Percentiles rank a stretch among this genome's conserved stretches.
These are phyloP conservation scores for Laguncularia racemosa DNA, from an alignment of 345 rosid species.

Conservation along the genomic window DNA sequence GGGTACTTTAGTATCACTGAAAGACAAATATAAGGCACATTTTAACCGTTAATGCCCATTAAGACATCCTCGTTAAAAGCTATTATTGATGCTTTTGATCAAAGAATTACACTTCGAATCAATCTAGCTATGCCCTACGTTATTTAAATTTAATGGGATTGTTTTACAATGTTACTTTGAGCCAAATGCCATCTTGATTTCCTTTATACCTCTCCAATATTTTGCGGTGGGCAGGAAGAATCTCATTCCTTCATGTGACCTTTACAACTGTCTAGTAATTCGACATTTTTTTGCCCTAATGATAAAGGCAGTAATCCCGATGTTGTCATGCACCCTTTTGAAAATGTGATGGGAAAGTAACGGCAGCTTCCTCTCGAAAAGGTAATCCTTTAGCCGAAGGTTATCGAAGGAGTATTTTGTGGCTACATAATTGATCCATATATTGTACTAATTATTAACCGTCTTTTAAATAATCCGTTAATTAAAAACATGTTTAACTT, in stretches of 20 bases:
- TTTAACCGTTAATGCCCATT: no score
- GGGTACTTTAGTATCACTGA: no score
- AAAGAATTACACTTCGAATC: no score
- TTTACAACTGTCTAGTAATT: conserved; percentile 5
- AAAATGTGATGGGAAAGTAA: background rate
- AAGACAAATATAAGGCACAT: no score
- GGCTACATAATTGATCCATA: no score
- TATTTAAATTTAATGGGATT: no score
- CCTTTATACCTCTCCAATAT: conserved; percentile 1
- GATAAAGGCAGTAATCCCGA: conserved; percentile 3
- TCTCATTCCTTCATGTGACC: conserved; percentile 20
- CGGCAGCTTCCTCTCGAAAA: background rate
- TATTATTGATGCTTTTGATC: no score
- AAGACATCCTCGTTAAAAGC: no score
- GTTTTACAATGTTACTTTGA: background rate
- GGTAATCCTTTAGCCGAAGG: conserved; percentile 1
- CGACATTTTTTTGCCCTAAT: conserved; percentile 6
- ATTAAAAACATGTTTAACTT: no score
- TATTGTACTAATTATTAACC: no score
- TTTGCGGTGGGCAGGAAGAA: conserved; percentile 23
- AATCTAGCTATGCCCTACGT: no score
- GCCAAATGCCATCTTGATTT: background rate
- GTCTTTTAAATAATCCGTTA: no score
- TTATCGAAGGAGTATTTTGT: background rate
- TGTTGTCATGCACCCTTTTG: background rate